Conservation (phyloP, 2,329 filamentous ascomycete genomes). For the Cordyceps cateniannulata region DNA sequence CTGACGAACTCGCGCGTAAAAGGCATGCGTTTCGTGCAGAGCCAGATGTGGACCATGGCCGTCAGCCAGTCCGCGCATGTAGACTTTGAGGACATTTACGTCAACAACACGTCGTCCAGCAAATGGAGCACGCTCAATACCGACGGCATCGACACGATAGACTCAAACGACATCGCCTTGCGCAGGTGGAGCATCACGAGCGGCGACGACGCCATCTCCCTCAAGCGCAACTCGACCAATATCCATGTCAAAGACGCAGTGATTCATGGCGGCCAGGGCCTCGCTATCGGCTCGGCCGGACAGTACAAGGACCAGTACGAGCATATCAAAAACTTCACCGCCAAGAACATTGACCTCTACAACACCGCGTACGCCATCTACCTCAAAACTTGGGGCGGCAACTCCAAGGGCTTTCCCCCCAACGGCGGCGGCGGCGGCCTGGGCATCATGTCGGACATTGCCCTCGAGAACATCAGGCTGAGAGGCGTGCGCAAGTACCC, state of each 20-base stretch:
- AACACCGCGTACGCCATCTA: conserved; percentile 44
- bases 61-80: conserved; percentile 41
- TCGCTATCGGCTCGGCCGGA: conserved; percentile 53
- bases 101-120: conserved; percentile 40
- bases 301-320: conserved; percentile 45
- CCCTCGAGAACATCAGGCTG: conserved; percentile 25
- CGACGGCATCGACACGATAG: conserved; percentile 45
- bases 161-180: conserved; percentile 45
- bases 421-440: conserved; percentile 53
- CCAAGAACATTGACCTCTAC: conserved; percentile 38
- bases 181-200: conserved; percentile 43
- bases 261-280: conserved; percentile 43
- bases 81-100: conserved; percentile 43
- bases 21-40: conserved; percentile 45
- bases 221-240: conserved; percentile 51
- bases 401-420: conserved; percentile 43
- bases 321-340: conserved; percentile 42
- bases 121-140: conserved; percentile 31
- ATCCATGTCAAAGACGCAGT: conserved; percentile 42
- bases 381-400: conserved; percentile 53
- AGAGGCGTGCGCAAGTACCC: conserved; percentile 23
- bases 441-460: conserved; percentile 31
- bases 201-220: conserved; percentile 46
- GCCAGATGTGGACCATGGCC: conserved; percentile 56
- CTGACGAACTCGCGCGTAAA: conserved; percentile 42